Percentiles rank a stretch among this genome's conserved stretches.
These are phyloP conservation scores for Curvularia eragrostidis DNA, from an alignment of 2,329 filamentous ascomycete species.

Conservation along the genomic window DNA sequence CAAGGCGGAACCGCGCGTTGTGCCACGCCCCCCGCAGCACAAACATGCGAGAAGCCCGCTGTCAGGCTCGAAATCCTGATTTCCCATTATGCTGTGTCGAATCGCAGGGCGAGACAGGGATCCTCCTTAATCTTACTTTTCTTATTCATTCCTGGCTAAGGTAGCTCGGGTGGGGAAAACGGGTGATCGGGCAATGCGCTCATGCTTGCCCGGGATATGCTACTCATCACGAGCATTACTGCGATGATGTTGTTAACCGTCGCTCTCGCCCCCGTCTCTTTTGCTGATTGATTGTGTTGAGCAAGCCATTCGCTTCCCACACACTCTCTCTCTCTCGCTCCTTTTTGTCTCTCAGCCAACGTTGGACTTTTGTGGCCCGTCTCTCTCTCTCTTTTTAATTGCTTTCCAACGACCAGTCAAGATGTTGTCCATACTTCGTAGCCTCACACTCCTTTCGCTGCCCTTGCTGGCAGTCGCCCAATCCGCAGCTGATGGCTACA, in stretches of 20 bases:
- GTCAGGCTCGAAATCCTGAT: slow-evolving; percentile 14
- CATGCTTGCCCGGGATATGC: slow-evolving; percentile 26
- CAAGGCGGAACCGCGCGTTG: slow-evolving; percentile 31
- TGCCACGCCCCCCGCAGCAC: slow-evolving; percentile 22
- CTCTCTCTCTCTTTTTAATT: slow-evolving; percentile 10
- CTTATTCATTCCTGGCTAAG: neutral
- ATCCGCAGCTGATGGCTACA: slow-evolving; percentile 57
- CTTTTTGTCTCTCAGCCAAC: slow-evolving; percentile 18
- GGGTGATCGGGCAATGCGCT: slow-evolving; percentile 26
- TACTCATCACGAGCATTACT: slow-evolving; percentile 26
- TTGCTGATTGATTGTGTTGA: slow-evolving; percentile 18
- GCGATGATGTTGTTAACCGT: slow-evolving; percentile 29
- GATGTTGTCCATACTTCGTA: slow-evolving; percentile 35
- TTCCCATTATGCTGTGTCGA: slow-evolving; percentile 13
- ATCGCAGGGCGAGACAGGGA: slow-evolving; percentile 21
- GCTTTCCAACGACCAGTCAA: slow-evolving; percentile 18
- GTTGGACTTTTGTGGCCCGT: slow-evolving; percentile 34
- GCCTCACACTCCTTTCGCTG: slow-evolving; percentile 43
- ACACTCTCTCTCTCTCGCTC: neutral
- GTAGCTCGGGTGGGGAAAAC: slow-evolving; percentile 17
- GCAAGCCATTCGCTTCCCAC: slow-evolving; percentile 22
- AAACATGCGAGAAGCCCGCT: slow-evolving; percentile 29
- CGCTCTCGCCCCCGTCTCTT: slow-evolving; percentile 7
- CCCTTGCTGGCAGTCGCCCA: slow-evolving; percentile 44
- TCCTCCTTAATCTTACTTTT: slow-evolving; percentile 41